These are phyloP conservation scores for Austroboletus olivaceoglutinosus DNA, from an alignment of 1,284 basidiomycete genomes.

Conservation along the genomic window DNA sequence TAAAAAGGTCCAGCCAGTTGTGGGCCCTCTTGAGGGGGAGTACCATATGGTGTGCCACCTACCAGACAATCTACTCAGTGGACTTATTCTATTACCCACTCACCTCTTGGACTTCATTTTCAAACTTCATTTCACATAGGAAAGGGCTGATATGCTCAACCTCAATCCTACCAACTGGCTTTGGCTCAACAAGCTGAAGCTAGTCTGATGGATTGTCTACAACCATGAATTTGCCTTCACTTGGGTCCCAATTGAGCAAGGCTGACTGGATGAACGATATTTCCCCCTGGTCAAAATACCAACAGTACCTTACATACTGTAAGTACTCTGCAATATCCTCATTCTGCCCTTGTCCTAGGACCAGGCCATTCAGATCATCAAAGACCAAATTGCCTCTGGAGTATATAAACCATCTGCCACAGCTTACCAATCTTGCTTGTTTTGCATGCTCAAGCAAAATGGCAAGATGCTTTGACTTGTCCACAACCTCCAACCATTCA, in stretches of 20 bases:
- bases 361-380: conserved; percentile 20
- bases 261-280: conserved; percentile 13
- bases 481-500: conserved; percentile 30
- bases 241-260: conserved; percentile 22
- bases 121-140: not conserved
- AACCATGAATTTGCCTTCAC: conserved; percentile 28
- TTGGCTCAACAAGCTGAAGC: conserved; percentile 21
- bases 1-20: not conserved
- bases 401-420: conserved; percentile 33
- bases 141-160: not conserved
- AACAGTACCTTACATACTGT: conserved; percentile 12
- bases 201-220: conserved; percentile 26
- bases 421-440: conserved; percentile 38
- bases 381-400: conserved; percentile 23
- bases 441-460: conserved; percentile 41
- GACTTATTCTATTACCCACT: not conserved
- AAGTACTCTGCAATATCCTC: conserved; percentile 19
- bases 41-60: fast-evolving
- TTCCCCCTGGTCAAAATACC: conserved; percentile 20
- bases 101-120: conserved; percentile 1
- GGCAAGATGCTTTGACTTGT: conserved; percentile 22
- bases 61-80: not conserved
- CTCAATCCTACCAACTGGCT: conserved; percentile 6
- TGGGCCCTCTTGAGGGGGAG: not conserved
- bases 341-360: conserved; percentile 7